Base-by-base conservation (phyloP, 2,329 filamentous ascomycete species). In the Trichoderma afroharzianum region DNA sequence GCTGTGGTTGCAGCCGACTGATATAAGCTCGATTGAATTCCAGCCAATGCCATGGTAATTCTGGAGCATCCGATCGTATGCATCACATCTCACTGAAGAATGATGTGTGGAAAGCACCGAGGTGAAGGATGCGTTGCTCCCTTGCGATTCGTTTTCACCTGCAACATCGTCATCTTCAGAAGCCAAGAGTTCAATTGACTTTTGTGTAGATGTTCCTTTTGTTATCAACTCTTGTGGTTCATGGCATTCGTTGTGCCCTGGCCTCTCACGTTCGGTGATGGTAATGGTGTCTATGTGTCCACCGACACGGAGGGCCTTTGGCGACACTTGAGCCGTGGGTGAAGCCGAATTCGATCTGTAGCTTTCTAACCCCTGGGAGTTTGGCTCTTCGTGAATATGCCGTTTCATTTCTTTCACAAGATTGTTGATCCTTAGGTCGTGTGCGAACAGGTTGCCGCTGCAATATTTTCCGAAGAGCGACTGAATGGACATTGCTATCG, bases 391-490 rank as follows among this genome's bases (percentile, higher is more conserved):
- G n/a, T 6, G 12, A 26, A 1, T 0, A 7, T 0, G 9, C 3
- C 21, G 18, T 6, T 11, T 24, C n/a, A 47, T 14, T n/a, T 15
- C 21, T n/a, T 63, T 63, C 7, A 55, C 55, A 32, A 78, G 21
- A 2, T 61, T 57, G 8, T 84, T 81, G 86, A 94, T 91, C 69
- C 87, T 76, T 6, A 78, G 55, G 74, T 97, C 93, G 75, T 95
- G 90, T 1, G 83, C 81, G 77, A 95, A 97, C 0, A 74, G 73
- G 0, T 83, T 78, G 0, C 83, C 86, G 0, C 87, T 88, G 78
- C 94, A 97, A 32, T 89, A 81, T 26, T 88, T 80, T 0, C 93
- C 92, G 76, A 97, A 97, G 0, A 97, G 84, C 0, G 80, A 82
- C n/a, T 83, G 74, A 74, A 97, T 92, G 6, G 89, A 91, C 8